Evolutionary conservation across 2,329 filamentous ascomycete species (phyloP).

Genomic region (Hypoxylon sp.): DNA sequence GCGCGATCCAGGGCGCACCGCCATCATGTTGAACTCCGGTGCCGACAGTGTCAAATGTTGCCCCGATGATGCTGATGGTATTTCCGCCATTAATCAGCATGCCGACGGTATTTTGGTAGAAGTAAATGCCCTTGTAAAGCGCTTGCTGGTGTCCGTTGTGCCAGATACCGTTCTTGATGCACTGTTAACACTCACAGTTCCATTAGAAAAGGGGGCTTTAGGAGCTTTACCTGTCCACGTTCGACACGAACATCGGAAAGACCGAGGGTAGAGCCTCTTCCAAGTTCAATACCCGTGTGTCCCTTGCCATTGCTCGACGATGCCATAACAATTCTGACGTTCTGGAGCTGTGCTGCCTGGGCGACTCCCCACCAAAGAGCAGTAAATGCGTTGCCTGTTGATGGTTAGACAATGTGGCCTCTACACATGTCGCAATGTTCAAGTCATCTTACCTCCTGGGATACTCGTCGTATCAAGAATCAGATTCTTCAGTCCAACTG

Average conservation of each 20-base stretch:
- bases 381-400: slow-evolving; percentile 55
- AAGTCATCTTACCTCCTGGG: slow-evolving; percentile 48
- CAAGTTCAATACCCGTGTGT: slow-evolving; percentile 60
- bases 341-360: slow-evolving; percentile 60
- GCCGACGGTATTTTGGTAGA: slow-evolving; percentile 60
- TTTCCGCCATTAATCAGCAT: slow-evolving; percentile 57
- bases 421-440: not conserved
- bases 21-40: slow-evolving; percentile 57
- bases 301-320: slow-evolving; percentile 55
- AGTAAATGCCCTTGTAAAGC: slow-evolving; percentile 61
- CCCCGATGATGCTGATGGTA: slow-evolving; percentile 59
- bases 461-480: slow-evolving; percentile 60
- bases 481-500: slow-evolving; percentile 61
- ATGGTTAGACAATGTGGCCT: slow-evolving; percentile 20
- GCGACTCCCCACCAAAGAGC: slow-evolving; percentile 63
- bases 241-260: slow-evolving; percentile 61
- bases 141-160: slow-evolving; percentile 62
- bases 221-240: slow-evolving; percentile 54
- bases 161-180: slow-evolving; percentile 59
- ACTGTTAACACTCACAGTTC: slow-evolving; percentile 17
- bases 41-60: slow-evolving; percentile 60
- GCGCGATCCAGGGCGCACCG: slow-evolving; percentile 58
- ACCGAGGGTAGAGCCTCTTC: slow-evolving; percentile 59
- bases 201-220: not conserved
- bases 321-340: slow-evolving; percentile 61